Base-by-base conservation (phyloP, 352 stramenopile species). In the Phytopythium ostracodes region DNA sequence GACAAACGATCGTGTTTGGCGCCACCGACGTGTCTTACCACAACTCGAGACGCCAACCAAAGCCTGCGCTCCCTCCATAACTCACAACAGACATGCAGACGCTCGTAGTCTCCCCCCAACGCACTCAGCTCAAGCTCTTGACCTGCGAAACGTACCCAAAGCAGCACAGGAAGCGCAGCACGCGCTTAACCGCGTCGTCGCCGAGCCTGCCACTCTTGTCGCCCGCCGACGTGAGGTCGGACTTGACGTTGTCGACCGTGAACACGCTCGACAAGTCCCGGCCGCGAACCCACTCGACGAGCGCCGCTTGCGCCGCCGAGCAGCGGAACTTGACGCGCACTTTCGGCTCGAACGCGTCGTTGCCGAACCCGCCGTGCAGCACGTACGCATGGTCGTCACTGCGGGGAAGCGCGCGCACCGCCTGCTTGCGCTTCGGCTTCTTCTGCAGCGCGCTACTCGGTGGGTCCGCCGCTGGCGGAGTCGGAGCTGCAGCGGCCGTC, bases 261-360 rank as follows among this genome's bases (percentile, higher is more conserved):
- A 56, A 86, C 76, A 0, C 53, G 29, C 15, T 74, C 59, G 0
- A 10, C 38, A 31, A 53, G 64, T 47, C 62, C 53, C 76, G 76
- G 3, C 40, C 59, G 56, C 78, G 79, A 1, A 89, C 58, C 79
- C 79, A 91, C 38, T 91, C 76, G 10, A 91, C 36, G 58, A 89
- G 35, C 20, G 44, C 72, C 1, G 70, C 61, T 50, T 91, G 79
- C 17, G 77, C 58, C 29, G 53, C 22, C 29, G 71, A 79, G 59
- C 79, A 91, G 18, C 69, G 68, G 35, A 89, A 89, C 56, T 75
- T 72, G 14, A 84, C 71, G 43, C 77, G 72, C 33, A 88, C 12
- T 10, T 73, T 66, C 20, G 76, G 72, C 9, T 52, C 49, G 20
- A 68, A 66, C 18, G 55, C 58, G 10, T 55, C 43, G 27, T 71